Evolutionary conservation across 225 moss, liverwort and hornwort species (phyloP).

Genomic region (Pseudisothecium myosuroides): DNA sequence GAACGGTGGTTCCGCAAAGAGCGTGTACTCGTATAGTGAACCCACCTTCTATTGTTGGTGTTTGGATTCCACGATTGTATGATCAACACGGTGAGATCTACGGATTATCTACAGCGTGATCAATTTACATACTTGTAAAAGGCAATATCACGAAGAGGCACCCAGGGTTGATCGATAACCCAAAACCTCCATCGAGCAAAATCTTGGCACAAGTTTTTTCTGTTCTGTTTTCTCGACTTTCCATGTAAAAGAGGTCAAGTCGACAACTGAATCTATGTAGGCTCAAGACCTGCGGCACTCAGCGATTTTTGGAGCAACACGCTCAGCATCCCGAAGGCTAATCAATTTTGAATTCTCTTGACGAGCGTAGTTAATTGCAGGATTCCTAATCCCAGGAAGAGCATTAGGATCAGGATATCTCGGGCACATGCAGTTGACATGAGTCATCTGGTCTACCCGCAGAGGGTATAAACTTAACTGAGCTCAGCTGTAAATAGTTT

Average conservation of each 20-base stretch:
- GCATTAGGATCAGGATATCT: background rate
- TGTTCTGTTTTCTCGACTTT: background rate
- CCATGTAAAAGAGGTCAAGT: background rate
- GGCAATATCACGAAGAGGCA: background rate
- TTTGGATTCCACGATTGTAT: slow-evolving; percentile 15
- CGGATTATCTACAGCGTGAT: background rate
- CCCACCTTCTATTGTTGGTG: slow-evolving; percentile 56
- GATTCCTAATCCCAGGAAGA: background rate
- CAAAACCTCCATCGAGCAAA: background rate
- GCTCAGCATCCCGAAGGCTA: background rate
- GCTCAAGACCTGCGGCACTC: background rate
- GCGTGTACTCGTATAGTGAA: slow-evolving; percentile 13
- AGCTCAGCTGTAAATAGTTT: background rate
- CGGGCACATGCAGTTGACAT: background rate
- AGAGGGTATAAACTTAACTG: background rate
- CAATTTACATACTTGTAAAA: background rate
- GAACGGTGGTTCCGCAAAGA: background rate
- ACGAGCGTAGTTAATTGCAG: background rate
- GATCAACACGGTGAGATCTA: background rate
- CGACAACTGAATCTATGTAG: background rate
- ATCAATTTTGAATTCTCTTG: background rate
- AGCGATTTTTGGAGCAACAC: background rate
- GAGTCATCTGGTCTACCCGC: background rate
- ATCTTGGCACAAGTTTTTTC: background rate
- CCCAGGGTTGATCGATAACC: background rate